Percentiles rank a stretch among this genome's conserved stretches.
phyloP scores from a whole-genome alignment of 2,329 filamentous ascomycete genomes.

The Bimuria novae-zelandiae region DNA sequence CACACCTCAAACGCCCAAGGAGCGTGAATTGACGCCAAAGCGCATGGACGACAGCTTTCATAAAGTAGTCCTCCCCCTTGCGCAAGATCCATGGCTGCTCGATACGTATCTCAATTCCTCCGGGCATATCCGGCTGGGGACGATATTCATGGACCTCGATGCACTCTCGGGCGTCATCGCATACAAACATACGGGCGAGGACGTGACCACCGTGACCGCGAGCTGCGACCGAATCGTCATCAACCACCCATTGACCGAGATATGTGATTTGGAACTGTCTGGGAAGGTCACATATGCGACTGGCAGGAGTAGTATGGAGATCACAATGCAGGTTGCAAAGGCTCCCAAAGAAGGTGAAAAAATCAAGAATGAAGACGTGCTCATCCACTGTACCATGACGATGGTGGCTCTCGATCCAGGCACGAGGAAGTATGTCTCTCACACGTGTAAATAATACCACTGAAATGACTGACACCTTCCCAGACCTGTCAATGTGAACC shows the following conservation, averaged over 20 bases:
- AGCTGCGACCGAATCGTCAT: conserved; percentile 69
- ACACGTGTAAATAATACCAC: neutral
- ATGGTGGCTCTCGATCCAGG: conserved; percentile 75
- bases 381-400: conserved; percentile 75
- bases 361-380: conserved; percentile 62
- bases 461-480: conserved; percentile 7
- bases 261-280: conserved; percentile 77
- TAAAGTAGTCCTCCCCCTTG: conserved; percentile 69
- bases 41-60: conserved; percentile 74
- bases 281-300: conserved; percentile 73
- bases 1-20: conserved; percentile 43
- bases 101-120: conserved; percentile 79
- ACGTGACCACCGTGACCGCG: conserved; percentile 66
- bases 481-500: conserved; percentile 65
- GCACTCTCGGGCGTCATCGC: conserved; percentile 77
- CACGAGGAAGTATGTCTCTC: conserved; percentile 61
- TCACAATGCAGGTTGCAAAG: conserved; percentile 74
- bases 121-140: conserved; percentile 73
- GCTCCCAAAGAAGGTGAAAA: conserved; percentile 63
- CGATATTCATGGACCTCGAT: conserved; percentile 80
- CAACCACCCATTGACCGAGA: conserved; percentile 73
- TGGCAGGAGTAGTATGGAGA: conserved; percentile 73
- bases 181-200: conserved; percentile 70
- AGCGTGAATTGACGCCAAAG: conserved; percentile 66
- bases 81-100: conserved; percentile 74